Evolutionary conservation across 805 yeast genomes (phyloP), one percentile per base, ranked within the genome.

Genomic region (Starmerella sp.): DNA sequence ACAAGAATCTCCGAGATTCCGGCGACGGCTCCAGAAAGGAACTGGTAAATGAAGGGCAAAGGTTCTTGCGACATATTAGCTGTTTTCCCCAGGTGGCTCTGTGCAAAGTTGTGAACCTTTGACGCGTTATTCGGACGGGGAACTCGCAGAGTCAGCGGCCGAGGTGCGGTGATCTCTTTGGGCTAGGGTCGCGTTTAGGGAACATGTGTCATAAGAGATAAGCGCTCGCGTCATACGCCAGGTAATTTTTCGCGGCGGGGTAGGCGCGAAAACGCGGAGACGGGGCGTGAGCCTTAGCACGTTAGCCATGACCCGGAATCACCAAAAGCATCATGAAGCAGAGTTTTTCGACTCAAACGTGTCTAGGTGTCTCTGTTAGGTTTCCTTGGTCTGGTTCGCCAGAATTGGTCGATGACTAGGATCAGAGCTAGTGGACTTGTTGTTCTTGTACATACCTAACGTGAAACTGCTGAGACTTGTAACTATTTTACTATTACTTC

Each of bases 1-100:
- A 86, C 88, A 64, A 89, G 75, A 69, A 90, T 86, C 74, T 93
- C 98, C 31, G 96, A 87, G 59, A 93, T 89, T 61, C 99, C 99
- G 59, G 99, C 98, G 66, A 90, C 77, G 67, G 95, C 97, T 64
- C 95, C 99, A 57, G 88, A 82, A 59, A 76, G 75, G 69, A 93
- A 93, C 71, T 93, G 97, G 77, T 93, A 91, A 42, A 82, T 66
- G 67, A 93, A 93, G 38, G 97, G 97, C 64, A 91, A 74, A 17
- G 49, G 49, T 15, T 46, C 49, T 31, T 46, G 49, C 31, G 49
- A 46, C 49, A 46, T 46, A 6, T 28, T 5, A 6, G 32, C 15
- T 42, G 32, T 6, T 42, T 42, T 11, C 45, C 22, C 15, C n/a
- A 37, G 4, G 7, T 37, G 7, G 8, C n/a, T 32, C 35, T 10